Conservation (phyloP, 2,329 filamentous ascomycete genomes). For the Colletotrichum lupini region DNA sequence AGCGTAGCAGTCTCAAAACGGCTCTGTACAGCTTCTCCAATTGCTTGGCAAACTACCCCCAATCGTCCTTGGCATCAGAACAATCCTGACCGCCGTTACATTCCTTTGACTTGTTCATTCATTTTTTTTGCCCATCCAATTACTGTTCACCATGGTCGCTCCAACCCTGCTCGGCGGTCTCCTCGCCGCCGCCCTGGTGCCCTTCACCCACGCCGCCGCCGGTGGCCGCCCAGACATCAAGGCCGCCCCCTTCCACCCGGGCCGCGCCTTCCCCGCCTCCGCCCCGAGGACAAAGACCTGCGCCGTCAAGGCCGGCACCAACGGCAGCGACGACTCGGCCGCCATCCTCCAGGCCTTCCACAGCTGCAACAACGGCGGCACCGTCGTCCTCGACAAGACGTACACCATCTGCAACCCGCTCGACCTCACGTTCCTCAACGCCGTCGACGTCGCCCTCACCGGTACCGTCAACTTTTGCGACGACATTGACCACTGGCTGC, state of each 20-base stretch:
- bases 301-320: slow-evolving; percentile 39
- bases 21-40: background rate
- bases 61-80: slow-evolving; percentile 11
- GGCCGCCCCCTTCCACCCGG: slow-evolving; percentile 35
- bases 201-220: slow-evolving; percentile 19
- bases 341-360: slow-evolving; percentile 64
- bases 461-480: slow-evolving; percentile 72
- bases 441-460: slow-evolving; percentile 68
- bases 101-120: background rate
- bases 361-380: slow-evolving; percentile 71
- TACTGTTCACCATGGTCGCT: slow-evolving; percentile 19
- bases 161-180: slow-evolving; percentile 30
- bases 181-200: slow-evolving; percentile 30
- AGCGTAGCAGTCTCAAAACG: background rate
- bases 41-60: slow-evolving; percentile 18
- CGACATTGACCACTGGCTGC: slow-evolving; percentile 76
- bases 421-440: slow-evolving; percentile 72
- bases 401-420: slow-evolving; percentile 74
- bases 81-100: background rate
- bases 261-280: slow-evolving; percentile 37
- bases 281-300: slow-evolving; percentile 40
- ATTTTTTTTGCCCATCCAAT: background rate
- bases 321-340: slow-evolving; percentile 45
- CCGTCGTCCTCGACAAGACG: slow-evolving; percentile 66
- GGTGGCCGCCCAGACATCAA: slow-evolving; percentile 35